Evolutionary conservation across 2,329 filamentous ascomycete genomes (phyloP).

Genomic region (Beauveria sp.): DNA sequence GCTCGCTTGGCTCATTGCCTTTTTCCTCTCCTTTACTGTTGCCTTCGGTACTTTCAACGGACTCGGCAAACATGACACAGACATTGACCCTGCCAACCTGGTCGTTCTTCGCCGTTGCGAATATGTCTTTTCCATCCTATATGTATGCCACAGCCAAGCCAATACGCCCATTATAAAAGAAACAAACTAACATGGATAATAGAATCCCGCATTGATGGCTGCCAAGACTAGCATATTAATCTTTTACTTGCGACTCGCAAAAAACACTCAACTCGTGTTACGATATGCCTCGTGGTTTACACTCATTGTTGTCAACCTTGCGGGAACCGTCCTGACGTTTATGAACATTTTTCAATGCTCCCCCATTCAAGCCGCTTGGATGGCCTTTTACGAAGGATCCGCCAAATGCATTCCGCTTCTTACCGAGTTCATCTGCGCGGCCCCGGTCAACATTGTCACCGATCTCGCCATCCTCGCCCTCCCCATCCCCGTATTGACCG

Average conservation of each 20-base stretch:
- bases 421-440: constrained; percentile 63
- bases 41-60: constrained; percentile 56
- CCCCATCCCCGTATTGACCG: constrained; percentile 79
- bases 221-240: constrained; percentile 89
- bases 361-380: constrained; percentile 66
- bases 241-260: constrained; percentile 80
- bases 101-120: constrained; percentile 48
- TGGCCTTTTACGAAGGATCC: constrained; percentile 24
- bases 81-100: constrained; percentile 47
- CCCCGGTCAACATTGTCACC: constrained; percentile 86
- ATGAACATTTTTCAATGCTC: constrained; percentile 82
- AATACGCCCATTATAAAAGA: too few relatives aligned
- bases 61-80: constrained; percentile 57
- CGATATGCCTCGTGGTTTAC: constrained; percentile 76
- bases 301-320: constrained; percentile 68
- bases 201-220: constrained; percentile 85
- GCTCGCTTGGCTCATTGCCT: constrained; percentile 66
- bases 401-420: constrained; percentile 48
- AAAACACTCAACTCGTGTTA: constrained; percentile 67
- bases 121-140: constrained; percentile 58
- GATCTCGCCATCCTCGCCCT: constrained; percentile 82
- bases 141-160: constrained; percentile 34
- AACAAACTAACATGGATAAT: constrained; percentile 26
- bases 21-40: constrained; percentile 61
- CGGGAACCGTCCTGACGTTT: constrained; percentile 72